phyloP scores from a whole-genome alignment of 768 basidiomycete genomes.

The Psilocybe cyanescens region DNA sequence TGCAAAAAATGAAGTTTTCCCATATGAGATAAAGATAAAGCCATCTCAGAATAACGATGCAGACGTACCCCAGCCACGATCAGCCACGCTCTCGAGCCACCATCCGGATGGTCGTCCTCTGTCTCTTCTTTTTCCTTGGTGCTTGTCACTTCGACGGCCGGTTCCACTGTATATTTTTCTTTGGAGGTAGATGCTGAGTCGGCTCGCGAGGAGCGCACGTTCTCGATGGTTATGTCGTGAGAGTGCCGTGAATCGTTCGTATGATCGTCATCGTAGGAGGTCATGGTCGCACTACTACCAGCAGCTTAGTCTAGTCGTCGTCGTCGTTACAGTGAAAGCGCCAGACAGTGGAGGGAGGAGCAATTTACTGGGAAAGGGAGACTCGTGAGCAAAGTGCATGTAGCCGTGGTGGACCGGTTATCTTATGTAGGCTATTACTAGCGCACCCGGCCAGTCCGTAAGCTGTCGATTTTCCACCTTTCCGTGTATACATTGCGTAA shows the following conservation, averaged over 20 bases:
- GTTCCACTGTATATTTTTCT: constrained; percentile 15
- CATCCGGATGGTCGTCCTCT: constrained; percentile 44
- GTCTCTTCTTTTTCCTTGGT: constrained; percentile 3
- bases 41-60: neutral
- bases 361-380: neutral
- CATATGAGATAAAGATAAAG: constrained; percentile 4
- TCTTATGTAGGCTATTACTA: no score
- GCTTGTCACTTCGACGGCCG: constrained; percentile 2
- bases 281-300: neutral
- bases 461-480: no score
- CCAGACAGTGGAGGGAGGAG: neutral
- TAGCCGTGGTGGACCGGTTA: no score
- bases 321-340: neutral
- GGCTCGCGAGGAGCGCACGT: constrained; percentile 4
- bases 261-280: neutral
- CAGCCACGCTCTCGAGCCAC: constrained; percentile 47
- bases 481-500: no score
- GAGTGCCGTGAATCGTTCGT: constrained; percentile 9
- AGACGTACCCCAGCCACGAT: constrained; percentile 44
- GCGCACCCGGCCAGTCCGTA: no score
- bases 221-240: constrained; percentile 16
- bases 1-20: constrained; percentile 13
- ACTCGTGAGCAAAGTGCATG: no score
- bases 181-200: constrained; percentile 5
- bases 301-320: no score